phyloP scores from a whole-genome alignment of 2,329 filamentous ascomycete genomes.

The Fusarium nurragi region DNA sequence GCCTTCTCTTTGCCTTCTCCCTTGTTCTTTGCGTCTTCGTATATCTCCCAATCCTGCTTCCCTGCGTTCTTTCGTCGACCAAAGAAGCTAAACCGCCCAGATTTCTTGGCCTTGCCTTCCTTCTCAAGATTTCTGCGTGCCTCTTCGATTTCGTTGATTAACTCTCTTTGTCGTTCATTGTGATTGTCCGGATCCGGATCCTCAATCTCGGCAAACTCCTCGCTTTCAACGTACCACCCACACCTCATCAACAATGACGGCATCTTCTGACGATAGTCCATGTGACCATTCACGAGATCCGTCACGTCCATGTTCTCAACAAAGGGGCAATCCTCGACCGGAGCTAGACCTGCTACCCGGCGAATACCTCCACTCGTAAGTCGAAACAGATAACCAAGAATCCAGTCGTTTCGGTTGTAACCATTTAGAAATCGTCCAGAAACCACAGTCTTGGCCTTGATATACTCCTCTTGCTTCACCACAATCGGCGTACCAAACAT shows the following conservation, averaged over 20 bases:
- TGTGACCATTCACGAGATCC: constrained; percentile 86
- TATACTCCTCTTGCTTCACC: constrained; percentile 88
- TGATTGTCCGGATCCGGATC: constrained; percentile 97
- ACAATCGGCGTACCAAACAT: constrained; percentile 93
- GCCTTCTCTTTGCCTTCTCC: constrained; percentile 43
- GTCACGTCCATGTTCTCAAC: constrained; percentile 93
- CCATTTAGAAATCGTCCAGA: constrained; percentile 94
- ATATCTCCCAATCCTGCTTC: constrained; percentile 94
- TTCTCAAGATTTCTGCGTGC: constrained; percentile 86
- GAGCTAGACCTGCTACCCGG: constrained; percentile 82
- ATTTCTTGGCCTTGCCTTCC: constrained; percentile 73
- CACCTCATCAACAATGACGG: constrained; percentile 85
- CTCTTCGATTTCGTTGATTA: constrained; percentile 97
- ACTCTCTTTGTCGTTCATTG: constrained; percentile 83
- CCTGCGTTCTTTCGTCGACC: constrained; percentile 81
- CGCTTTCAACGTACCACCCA: constrained; percentile 89
- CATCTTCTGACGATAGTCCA: constrained; percentile 96
- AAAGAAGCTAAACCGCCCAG: constrained; percentile 77
- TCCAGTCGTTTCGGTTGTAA: constrained; percentile 96
- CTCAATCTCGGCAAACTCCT: constrained; percentile 96
- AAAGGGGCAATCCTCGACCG: constrained; percentile 78
- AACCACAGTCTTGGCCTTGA: constrained; percentile 83
- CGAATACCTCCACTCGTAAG: constrained; percentile 92
- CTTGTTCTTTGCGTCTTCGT: constrained; percentile 72
- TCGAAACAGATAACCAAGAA: constrained; percentile 93